phyloP scores from a whole-genome alignment of 2,329 filamentous ascomycete genomes.

The Xylariaceae sp. region DNA sequence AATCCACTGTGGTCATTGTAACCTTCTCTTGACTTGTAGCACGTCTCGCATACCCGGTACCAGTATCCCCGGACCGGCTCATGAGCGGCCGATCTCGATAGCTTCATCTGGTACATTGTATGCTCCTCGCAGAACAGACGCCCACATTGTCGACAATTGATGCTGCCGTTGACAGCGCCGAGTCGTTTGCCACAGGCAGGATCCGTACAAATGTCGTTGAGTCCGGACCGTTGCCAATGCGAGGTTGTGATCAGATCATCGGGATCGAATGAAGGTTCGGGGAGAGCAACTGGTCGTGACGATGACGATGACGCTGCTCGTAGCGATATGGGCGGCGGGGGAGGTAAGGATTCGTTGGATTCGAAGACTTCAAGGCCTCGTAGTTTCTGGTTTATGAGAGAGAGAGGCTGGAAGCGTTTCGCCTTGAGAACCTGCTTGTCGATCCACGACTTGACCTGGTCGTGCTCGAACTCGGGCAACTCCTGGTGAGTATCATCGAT shows the following conservation, averaged over 20 bases:
- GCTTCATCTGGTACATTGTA: conserved; percentile 99
- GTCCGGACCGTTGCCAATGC: conserved; percentile 80
- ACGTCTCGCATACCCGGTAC: conserved; percentile 97
- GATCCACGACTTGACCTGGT: conserved; percentile 96
- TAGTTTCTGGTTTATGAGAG: conserved; percentile 86
- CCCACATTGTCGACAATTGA: conserved; percentile 93
- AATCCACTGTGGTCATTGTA: conserved; percentile 85
- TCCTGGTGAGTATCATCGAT: conserved; percentile 89
- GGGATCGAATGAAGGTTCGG: conserved; percentile 58
- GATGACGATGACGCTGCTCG: conserved; percentile 22
- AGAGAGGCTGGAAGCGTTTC: conserved; percentile 86
- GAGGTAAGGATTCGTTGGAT: conserved; percentile 65
- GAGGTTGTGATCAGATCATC: conserved; percentile 82
- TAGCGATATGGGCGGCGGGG: conserved; percentile 32
- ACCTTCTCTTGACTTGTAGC: conserved; percentile 91
- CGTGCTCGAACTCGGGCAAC: conserved; percentile 79
- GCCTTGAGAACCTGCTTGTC: conserved; percentile 90
- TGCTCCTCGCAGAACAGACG: conserved; percentile 94
- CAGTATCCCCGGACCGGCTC: conserved; percentile 87
- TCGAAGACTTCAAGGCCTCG: conserved; percentile 92
- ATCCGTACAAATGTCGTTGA: conserved; percentile 78
- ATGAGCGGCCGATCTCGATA: conserved; percentile 81
- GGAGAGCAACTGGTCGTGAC: conserved; percentile 28
- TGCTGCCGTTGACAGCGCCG: conserved; percentile 71
- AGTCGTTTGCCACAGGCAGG: conserved; percentile 77